A percentile compares a stretch with the other conserved stretches of the same genome.
phyloP scores from a whole-genome alignment of 352 stramenopile genomes.

The Globisporangium orthogonon region DNA sequence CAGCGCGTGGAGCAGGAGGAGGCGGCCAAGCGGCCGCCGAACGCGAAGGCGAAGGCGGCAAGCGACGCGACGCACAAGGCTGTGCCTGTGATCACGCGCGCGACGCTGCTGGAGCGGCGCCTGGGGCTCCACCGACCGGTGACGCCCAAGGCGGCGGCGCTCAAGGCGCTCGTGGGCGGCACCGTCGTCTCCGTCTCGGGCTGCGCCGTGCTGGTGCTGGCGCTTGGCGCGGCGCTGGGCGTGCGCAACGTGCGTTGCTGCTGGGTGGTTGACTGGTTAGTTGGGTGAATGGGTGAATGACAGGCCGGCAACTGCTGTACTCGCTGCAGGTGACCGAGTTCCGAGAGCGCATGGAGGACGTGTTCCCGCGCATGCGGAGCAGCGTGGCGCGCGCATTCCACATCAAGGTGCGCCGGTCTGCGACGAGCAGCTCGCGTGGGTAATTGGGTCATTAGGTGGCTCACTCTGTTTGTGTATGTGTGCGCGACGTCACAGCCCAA shows the following conservation, averaged over 20 bases:
- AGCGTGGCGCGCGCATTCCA: conserved; percentile 13
- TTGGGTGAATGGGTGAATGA: too few relatives aligned
- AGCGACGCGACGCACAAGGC: too few relatives aligned
- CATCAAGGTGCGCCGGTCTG: conserved; percentile 13
- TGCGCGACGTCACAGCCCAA: not conserved
- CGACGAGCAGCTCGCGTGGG: too few relatives aligned
- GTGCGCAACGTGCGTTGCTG: conserved; percentile 29
- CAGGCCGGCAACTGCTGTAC: too few relatives aligned
- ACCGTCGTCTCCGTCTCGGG: conserved; percentile 37
- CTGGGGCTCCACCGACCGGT: conserved; percentile 33
- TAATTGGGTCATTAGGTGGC: not conserved
- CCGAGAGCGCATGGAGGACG: conserved; percentile 31
- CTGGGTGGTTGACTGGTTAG: too few relatives aligned
- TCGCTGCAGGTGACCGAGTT: conserved; percentile 21
- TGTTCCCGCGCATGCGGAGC: conserved; percentile 14
- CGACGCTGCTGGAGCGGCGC: conserved; percentile 30
- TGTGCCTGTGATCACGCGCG: conserved; percentile 14
- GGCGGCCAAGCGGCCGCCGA: conserved; percentile 17
- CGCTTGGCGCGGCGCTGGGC: conserved; percentile 23
- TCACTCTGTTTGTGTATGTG: too few relatives aligned
- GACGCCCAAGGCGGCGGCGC: conserved; percentile 25
- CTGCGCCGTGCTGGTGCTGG: conserved; percentile 30
- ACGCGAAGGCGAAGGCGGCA: not conserved
- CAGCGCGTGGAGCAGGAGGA: conserved; percentile 30
- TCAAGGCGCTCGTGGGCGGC: conserved; percentile 40